phyloP scores from a whole-genome alignment of 805 yeast genomes.

The Candida glaebosa region DNA sequence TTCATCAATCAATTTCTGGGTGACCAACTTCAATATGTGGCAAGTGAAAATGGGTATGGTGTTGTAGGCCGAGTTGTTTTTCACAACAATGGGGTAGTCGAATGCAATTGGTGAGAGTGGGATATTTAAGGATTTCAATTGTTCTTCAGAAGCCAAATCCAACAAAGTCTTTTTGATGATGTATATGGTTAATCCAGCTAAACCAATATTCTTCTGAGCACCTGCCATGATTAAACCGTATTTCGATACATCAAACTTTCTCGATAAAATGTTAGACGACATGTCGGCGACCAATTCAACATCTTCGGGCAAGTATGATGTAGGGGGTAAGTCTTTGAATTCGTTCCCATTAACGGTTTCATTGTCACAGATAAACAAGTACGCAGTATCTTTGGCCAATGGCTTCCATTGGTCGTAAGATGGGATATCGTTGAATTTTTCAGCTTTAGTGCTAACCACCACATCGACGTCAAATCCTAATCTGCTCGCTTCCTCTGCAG shows the following conservation, averaged over 20 bases:
- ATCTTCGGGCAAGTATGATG: constrained; percentile 55
- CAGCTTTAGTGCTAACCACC: constrained; percentile 61
- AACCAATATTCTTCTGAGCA: constrained; percentile 96
- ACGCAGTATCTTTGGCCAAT: constrained; percentile 63
- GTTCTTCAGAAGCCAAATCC: constrained; percentile 61
- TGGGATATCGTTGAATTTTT: constrained; percentile 67
- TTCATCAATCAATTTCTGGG: constrained; percentile 52
- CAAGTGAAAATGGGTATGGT: constrained; percentile 93
- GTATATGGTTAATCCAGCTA: constrained; percentile 92
- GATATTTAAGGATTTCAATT: constrained; percentile 54
- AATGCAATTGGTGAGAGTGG: constrained; percentile 87
- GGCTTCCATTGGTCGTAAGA: constrained; percentile 61
- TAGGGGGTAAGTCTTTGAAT: constrained; percentile 51
- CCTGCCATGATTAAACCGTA: constrained; percentile 94
- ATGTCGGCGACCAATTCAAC: constrained; percentile 89
- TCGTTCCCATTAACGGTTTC: constrained; percentile 97
- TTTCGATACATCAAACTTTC: constrained; percentile 73
- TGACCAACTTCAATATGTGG: constrained; percentile 78
- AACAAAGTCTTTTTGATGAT: constrained; percentile 81
- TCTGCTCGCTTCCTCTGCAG: constrained; percentile 82
- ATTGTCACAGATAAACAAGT: constrained; percentile 88
- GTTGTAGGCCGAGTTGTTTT: constrained; percentile 90
- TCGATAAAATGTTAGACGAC: constrained; percentile 89
- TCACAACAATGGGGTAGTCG: constrained; percentile 81
- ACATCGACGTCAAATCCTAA: constrained; percentile 73